Evolutionary conservation across 2,329 filamentous ascomycete genomes (phyloP).

Genomic region (Talaromyces marneffei): DNA sequence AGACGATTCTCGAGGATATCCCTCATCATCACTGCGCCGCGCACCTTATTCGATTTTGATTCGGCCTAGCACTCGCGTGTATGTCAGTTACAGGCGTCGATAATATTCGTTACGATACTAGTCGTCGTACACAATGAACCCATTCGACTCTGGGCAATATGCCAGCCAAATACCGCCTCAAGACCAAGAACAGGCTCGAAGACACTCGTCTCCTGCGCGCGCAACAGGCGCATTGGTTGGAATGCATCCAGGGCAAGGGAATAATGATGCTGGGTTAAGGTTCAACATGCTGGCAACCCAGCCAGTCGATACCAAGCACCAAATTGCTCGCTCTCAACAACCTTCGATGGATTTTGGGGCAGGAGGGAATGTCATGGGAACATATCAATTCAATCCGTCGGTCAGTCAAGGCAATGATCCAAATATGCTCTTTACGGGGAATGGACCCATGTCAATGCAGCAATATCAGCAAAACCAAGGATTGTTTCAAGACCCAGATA

Average conservation of each 20-base stretch:
- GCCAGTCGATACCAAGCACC: background rate
- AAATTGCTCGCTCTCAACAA: background rate
- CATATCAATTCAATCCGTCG: conserved; percentile 10
- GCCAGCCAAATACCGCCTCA: background rate
- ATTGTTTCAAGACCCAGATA: background rate
- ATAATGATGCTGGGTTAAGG: background rate
- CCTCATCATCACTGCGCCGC: background rate
- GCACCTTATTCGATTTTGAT: background rate
- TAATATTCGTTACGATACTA: background rate
- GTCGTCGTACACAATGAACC: conserved; percentile 1
- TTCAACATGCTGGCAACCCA: background rate
- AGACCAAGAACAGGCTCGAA: background rate
- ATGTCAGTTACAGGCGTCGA: background rate
- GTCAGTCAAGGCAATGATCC: background rate
- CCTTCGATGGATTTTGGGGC: background rate
- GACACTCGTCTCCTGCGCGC: background rate
- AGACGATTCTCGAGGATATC: background rate
- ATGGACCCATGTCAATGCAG: conserved; percentile 2
- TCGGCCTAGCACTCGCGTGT: background rate
- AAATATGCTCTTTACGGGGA: background rate
- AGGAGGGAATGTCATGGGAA: background rate
- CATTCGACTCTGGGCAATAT: conserved; percentile 3
- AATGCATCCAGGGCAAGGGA: background rate
- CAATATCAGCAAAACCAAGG: background rate
- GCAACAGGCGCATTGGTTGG: background rate